phyloP scores from a whole-genome alignment of 2,329 filamentous ascomycete species.

The Beauveria australis region DNA sequence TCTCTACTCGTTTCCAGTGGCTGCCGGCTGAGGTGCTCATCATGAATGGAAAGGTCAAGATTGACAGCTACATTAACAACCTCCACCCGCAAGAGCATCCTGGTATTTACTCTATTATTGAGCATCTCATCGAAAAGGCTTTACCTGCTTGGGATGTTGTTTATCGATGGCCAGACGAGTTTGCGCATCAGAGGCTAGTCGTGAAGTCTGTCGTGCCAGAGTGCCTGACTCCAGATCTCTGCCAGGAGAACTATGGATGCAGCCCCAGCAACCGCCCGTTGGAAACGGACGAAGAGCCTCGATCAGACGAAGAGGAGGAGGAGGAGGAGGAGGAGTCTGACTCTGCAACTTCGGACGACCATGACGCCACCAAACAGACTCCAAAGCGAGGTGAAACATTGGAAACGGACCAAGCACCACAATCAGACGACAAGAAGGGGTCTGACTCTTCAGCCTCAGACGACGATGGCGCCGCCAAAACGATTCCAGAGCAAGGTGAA shows the following conservation, averaged over 20 bases:
- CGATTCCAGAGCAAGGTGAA: conserved; percentile 13
- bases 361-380: background rate
- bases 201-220: background rate
- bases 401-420: conserved; percentile 13
- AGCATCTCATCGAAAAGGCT: conserved; percentile 28
- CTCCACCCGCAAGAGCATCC: conserved; percentile 35
- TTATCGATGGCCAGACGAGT: conserved; percentile 22
- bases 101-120: conserved; percentile 31
- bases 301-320: no score
- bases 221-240: background rate
- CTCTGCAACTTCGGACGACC: no score
- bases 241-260: conserved; percentile 11
- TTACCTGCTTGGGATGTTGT: conserved; percentile 38
- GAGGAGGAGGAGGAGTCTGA: no score
- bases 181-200: conserved; percentile 18
- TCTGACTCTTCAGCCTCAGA: no score
- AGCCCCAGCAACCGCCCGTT: conserved; percentile 14
- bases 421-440: no score
- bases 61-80: conserved; percentile 47
- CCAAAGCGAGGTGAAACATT: conserved; percentile 18
- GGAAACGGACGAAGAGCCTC: conserved; percentile 13
- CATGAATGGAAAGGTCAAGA: conserved; percentile 24
- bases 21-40: conserved; percentile 42
- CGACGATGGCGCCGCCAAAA: background rate
- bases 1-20: conserved; percentile 29